Percentiles rank a stretch among this genome's conserved stretches.
These are phyloP conservation scores for Acanthamoeba lenticulata DNA, from an alignment of 208 protist genomes.

Conservation along the genomic window DNA sequence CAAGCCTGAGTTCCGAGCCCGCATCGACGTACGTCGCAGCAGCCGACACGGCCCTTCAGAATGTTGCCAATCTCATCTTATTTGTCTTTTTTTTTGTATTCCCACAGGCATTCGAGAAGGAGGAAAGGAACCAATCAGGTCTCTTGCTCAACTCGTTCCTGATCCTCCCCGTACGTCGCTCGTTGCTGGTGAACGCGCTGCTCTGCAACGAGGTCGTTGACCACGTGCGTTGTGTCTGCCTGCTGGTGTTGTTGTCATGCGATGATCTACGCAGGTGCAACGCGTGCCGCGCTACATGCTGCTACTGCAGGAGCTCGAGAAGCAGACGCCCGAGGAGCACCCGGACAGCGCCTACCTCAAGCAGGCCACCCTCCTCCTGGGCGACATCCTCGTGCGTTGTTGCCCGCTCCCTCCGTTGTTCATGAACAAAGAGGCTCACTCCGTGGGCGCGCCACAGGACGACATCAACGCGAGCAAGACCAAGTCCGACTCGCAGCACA, in stretches of 20 bases:
- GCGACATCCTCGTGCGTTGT: neutral
- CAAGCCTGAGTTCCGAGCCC: neutral
- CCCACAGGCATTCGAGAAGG: constrained; percentile 15
- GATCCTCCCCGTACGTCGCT: constrained; percentile 23
- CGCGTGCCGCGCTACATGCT: constrained; percentile 30
- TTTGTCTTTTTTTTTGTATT: neutral
- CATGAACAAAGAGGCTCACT: neutral
- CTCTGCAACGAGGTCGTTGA: too few species aligned
- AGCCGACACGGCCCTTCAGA: neutral
- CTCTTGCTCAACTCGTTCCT: constrained; percentile 22
- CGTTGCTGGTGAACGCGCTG: too few species aligned
- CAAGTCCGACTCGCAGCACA: neutral
- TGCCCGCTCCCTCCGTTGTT: neutral
- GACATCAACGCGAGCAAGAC: constrained; percentile 33
- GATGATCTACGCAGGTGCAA: too few species aligned
- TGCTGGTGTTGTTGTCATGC: too few species aligned
- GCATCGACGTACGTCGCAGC: neutral
- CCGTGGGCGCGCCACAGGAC: too few species aligned
- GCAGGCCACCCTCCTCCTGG: neutral
- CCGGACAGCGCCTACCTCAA: constrained; percentile 1
- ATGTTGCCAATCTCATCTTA: neutral
- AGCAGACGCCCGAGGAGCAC: constrained; percentile 16
- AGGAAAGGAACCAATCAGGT: neutral
- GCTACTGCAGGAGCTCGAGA: constrained; percentile 14
- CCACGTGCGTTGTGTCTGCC: too few species aligned